These are phyloP conservation scores for Colletotrichum spaethianum DNA, from an alignment of 2,329 filamentous ascomycete species.

Conservation along the genomic window DNA sequence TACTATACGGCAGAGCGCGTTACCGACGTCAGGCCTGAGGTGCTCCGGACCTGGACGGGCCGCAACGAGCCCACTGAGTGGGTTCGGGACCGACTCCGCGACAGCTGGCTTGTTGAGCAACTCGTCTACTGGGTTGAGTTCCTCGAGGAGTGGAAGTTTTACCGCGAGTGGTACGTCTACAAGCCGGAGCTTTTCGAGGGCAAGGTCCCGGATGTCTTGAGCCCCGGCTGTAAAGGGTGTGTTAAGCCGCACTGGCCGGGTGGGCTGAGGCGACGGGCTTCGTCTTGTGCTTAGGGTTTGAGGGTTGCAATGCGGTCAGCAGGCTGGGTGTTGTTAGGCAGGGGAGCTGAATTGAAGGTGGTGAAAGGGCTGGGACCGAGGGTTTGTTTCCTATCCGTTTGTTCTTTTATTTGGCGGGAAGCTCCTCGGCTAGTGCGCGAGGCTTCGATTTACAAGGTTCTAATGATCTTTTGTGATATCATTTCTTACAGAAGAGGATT, in stretches of 20 bases:
- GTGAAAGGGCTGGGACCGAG: constrained; percentile 26
- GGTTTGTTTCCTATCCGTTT: not conserved
- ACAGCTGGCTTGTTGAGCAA: constrained; percentile 43
- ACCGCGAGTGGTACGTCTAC: constrained; percentile 42
- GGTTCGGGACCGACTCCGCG: constrained; percentile 37
- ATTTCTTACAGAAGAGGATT: not conserved
- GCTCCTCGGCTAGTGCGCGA: constrained; percentile 18
- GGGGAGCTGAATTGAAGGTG: not conserved
- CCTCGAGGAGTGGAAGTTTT: constrained; percentile 43
- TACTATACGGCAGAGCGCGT: constrained; percentile 40
- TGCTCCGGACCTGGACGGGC: constrained; percentile 20
- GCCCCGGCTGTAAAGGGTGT: constrained; percentile 36
- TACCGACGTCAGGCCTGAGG: constrained; percentile 37
- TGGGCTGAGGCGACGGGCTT: constrained; percentile 31
- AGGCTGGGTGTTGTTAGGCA: not conserved
- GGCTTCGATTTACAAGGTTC: constrained; percentile 5
- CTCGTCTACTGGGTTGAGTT: constrained; percentile 42
- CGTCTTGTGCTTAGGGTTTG: constrained; percentile 16
- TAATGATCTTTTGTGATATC: constrained; percentile 20
- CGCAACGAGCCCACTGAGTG: constrained; percentile 26
- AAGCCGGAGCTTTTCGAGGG: constrained; percentile 39
- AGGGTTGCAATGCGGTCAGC: not conserved
- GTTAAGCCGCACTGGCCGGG: constrained; percentile 38
- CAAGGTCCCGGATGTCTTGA: constrained; percentile 35
- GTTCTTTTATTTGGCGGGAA: constrained; percentile 3